Evolutionary conservation across 1,284 basidiomycete species (phyloP).

Genomic region (Apiotrichum porosum): DNA sequence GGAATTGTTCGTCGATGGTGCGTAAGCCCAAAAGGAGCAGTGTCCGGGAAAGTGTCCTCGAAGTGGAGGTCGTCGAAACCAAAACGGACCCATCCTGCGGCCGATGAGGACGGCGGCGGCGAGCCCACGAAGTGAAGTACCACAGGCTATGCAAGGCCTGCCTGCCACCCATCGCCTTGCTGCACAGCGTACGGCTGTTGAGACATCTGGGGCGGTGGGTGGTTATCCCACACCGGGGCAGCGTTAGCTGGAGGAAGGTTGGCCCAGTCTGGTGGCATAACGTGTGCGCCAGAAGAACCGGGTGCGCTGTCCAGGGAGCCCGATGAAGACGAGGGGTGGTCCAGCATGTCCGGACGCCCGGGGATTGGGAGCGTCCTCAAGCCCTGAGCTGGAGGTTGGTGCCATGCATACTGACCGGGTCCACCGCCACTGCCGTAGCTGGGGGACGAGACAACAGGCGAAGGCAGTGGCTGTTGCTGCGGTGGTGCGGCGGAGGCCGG

Average conservation of each 20-base stretch:
- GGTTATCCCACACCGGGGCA: conserved; percentile 12
- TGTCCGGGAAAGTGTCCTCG: too few species aligned
- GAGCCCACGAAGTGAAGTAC: too few species aligned
- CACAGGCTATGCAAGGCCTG: conserved; percentile 15
- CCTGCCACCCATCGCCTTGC: conserved; percentile 18
- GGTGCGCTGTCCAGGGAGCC: conserved; percentile 16
- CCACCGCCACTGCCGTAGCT: conserved; percentile 1
- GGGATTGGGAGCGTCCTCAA: conserved; percentile 9
- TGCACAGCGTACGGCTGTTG: conserved; percentile 12
- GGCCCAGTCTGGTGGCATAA: conserved; percentile 6
- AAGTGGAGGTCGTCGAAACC: too few species aligned
- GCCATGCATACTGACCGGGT: conserved; percentile 16
- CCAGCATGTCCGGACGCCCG: conserved; percentile 10
- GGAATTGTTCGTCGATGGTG: too few species aligned
- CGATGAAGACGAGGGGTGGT: conserved; percentile 14
- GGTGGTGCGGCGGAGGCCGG: not conserved
- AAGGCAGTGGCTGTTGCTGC: conserved; percentile 9
- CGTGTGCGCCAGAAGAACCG: not conserved
- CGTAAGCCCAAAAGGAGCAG: too few species aligned
- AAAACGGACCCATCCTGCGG: too few species aligned
- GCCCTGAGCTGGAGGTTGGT: conserved; percentile 5
- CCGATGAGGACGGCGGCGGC: too few species aligned
- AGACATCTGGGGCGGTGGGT: conserved; percentile 9
- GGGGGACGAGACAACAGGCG: conserved; percentile 13
- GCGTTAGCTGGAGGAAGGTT: conserved; percentile 3